phyloP scores from a whole-genome alignment of 192 early-diverging fungal species.

The Backusella luteola region DNA sequence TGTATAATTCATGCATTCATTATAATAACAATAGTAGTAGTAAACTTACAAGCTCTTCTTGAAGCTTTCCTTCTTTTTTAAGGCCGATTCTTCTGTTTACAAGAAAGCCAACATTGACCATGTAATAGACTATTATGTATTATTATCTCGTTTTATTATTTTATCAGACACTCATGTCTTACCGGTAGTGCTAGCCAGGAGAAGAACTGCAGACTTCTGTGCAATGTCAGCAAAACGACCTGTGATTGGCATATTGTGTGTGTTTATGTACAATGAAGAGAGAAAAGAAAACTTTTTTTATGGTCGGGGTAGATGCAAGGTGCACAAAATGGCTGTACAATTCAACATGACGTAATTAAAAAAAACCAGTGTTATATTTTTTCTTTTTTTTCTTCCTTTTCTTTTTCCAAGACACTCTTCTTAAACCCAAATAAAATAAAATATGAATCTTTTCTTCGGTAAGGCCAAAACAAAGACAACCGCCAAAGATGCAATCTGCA shows the following conservation, averaged over 20 bases:
- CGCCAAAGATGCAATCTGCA: conserved; percentile 94
- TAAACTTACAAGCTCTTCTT: conserved; percentile 39
- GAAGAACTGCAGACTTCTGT: conserved; percentile 35
- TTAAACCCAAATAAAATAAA: background rate
- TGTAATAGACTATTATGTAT: conserved; percentile 34
- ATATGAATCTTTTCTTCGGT: conserved; percentile 73
- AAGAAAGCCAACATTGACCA: conserved; percentile 31
- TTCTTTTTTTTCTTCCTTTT: background rate
- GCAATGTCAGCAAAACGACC: conserved; percentile 36
- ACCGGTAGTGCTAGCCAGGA: conserved; percentile 36
- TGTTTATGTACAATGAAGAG: background rate
- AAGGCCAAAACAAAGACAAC: conserved; percentile 60
- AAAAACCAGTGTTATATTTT: background rate
- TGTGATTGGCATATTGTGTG: conserved; percentile 13
- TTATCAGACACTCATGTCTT: background rate
- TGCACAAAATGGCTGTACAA: background rate
- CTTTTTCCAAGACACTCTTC: background rate
- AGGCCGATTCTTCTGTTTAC: conserved; percentile 36
- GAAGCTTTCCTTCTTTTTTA: conserved; percentile 35
- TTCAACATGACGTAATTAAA: conserved; percentile 7
- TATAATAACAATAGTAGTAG: background rate
- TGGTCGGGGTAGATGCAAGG: background rate
- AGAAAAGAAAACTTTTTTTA: background rate
- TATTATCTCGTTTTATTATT: background rate
- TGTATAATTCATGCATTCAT: background rate